Evolutionary conservation across 257 asterid species (phyloP).

Genomic region (Solanum etuberosum): DNA sequence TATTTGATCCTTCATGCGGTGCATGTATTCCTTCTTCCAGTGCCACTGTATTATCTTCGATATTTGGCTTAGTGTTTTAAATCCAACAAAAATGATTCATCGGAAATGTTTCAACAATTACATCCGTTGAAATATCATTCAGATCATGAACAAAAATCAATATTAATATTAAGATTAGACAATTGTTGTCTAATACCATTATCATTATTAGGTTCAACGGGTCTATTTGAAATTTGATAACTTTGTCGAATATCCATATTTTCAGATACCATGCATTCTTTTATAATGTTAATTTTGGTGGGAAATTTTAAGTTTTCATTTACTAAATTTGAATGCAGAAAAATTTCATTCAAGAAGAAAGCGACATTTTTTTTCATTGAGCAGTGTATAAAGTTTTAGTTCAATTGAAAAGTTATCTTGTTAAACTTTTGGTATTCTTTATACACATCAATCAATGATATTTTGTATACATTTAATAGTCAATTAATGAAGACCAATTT

Average conservation of each 20-base stretch:
- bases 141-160: background rate
- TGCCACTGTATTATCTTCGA: background rate
- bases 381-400: background rate
- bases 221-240: background rate
- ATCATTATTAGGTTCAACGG: background rate
- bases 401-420: background rate
- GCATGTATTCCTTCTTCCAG: background rate
- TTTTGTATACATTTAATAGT: background rate
- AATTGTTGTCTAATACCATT: background rate
- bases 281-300: background rate
- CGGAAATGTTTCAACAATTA: background rate
- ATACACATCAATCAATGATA: background rate
- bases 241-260: background rate
- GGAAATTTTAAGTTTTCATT: background rate
- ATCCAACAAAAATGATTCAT: background rate
- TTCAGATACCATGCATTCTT: background rate
- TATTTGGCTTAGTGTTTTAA: background rate
- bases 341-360: background rate
- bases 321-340: background rate
- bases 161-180: background rate
- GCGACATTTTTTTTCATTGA: no score
- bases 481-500: background rate
- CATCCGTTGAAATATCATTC: background rate
- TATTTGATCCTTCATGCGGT: no score
- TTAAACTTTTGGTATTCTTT: background rate